Percentiles rank a stretch among this genome's conserved stretches.
Evolutionary conservation across 306 rosid species (phyloP).

Genomic region (Lathyrus sativus): DNA sequence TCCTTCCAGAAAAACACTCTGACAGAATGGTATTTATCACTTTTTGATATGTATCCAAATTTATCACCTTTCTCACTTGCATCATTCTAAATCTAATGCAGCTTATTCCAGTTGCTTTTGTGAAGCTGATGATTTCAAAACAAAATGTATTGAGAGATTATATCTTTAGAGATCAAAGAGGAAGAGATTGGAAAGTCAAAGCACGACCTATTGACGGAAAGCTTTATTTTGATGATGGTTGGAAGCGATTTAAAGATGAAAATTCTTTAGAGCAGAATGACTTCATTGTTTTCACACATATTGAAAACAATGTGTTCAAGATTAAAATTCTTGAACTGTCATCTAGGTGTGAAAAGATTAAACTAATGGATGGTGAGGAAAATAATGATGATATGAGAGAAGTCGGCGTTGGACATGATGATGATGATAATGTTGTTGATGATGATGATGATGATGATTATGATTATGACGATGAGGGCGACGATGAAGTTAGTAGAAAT

Average conservation of each 20-base stretch:
- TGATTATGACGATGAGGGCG: background rate
- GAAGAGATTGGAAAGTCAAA: conserved; percentile 36
- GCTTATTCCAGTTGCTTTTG: conserved; percentile 37
- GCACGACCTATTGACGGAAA: background rate
- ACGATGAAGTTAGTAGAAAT: background rate
- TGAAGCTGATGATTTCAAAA: background rate
- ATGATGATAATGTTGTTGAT: background rate
- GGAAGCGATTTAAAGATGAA: conserved; percentile 27
- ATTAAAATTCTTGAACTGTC: conserved; percentile 23
- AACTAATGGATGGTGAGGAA: background rate
- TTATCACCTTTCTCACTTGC: no score
- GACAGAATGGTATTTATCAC: conserved; percentile 37
- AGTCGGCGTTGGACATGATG: background rate
- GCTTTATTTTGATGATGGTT: conserved; percentile 32
- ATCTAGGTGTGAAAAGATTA: conserved; percentile 28
- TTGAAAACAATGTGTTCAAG: conserved; percentile 7
- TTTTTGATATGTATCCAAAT: no score
- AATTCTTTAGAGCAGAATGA: conserved; percentile 1
- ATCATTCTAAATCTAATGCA: conserved; percentile 22
- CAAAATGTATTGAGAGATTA: background rate
- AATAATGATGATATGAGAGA: background rate
- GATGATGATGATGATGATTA: background rate
- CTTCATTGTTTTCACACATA: conserved; percentile 23
- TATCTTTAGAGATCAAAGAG: conserved; percentile 25
- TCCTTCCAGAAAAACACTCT: background rate